phyloP scores from a whole-genome alignment of 1,139 yeast species.

The Candida labiduridarum region DNA sequence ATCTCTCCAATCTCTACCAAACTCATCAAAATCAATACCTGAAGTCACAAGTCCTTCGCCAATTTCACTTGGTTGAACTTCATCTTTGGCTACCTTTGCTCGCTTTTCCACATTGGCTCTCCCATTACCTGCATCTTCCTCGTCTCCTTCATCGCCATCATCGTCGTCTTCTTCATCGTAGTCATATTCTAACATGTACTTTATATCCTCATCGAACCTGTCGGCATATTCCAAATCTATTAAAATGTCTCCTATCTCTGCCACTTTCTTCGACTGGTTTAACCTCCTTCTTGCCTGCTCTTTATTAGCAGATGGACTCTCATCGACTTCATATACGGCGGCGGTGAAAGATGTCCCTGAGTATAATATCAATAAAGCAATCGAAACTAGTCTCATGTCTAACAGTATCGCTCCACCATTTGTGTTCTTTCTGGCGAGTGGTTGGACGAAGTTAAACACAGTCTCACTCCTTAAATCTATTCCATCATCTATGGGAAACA shows the following conservation, averaged over 20 bases:
- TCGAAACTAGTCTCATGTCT: slow-evolving; percentile 48
- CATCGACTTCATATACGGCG: slow-evolving; percentile 16
- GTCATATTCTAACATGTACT: slow-evolving; percentile 70
- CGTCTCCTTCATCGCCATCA: slow-evolving; percentile 14
- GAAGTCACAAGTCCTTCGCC: slow-evolving; percentile 2
- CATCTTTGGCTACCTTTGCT: slow-evolving; percentile 10
- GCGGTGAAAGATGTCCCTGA: slow-evolving; percentile 26
- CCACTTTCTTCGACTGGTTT: slow-evolving; percentile 26
- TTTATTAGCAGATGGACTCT: slow-evolving; percentile 16
- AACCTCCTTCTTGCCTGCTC: slow-evolving; percentile 23
- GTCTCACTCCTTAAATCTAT: slow-evolving; percentile 61
- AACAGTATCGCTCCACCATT: slow-evolving; percentile 59
- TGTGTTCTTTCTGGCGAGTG: slow-evolving; percentile 57
- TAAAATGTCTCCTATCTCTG: slow-evolving; percentile 55
- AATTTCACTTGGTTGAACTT: slow-evolving; percentile 10
- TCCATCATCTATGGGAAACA: slow-evolving; percentile 27
- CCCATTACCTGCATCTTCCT: slow-evolving; percentile 8
- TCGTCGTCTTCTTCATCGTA: slow-evolving; percentile 34
- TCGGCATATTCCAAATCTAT: slow-evolving; percentile 65
- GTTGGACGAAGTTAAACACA: slow-evolving; percentile 58
- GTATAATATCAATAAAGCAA: slow-evolving; percentile 30
- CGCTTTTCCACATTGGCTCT: not conserved
- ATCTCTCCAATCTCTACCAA: slow-evolving; percentile 72
- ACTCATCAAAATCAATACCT: slow-evolving; percentile 52
- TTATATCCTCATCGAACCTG: slow-evolving; percentile 70